phyloP scores from a whole-genome alignment of 225 moss, liverwort and hornwort genomes.

The Physcomitrellopsis africana region DNA sequence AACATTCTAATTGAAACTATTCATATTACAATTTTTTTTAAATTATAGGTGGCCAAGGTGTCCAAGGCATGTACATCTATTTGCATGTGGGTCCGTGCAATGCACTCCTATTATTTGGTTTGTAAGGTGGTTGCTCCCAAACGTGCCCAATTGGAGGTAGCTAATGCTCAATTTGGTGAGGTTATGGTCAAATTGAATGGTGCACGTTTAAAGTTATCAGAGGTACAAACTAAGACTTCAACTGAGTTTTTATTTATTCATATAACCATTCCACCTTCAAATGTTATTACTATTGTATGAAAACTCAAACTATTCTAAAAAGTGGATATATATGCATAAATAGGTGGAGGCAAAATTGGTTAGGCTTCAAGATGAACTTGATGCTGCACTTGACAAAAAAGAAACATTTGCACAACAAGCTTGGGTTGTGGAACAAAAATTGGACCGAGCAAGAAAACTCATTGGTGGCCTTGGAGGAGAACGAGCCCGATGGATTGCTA shows the following conservation, averaged over 20 bases:
- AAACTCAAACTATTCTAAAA: too few relatives aligned
- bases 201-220: conserved; percentile 71
- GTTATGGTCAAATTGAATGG: conserved; percentile 73
- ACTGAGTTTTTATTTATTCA: too few relatives aligned
- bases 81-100: conserved; percentile 95
- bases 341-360: conserved; percentile 80
- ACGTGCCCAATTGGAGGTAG: conserved; percentile 77
- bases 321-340: not conserved
- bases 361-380: conserved; percentile 59
- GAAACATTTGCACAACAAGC: conserved; percentile 73
- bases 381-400: conserved; percentile 70
- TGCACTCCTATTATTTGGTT: conserved; percentile 91
- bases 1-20: too few relatives aligned
- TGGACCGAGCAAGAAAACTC: conserved; percentile 81
- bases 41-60: conserved; percentile 71
- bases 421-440: conserved; percentile 76
- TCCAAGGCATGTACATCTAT: conserved; percentile 96
- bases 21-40: too few relatives aligned
- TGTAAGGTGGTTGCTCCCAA: conserved; percentile 92
- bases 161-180: conserved; percentile 64
- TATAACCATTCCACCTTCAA: too few relatives aligned
- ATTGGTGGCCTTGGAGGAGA: conserved; percentile 95
- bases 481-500: conserved; percentile 81
- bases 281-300: too few relatives aligned
- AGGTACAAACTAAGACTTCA: conserved; percentile 36